Evolutionary conservation across 768 basidiomycete species (phyloP), one percentile per base, ranked within the genome.

Genomic region (Suillus sp.): DNA sequence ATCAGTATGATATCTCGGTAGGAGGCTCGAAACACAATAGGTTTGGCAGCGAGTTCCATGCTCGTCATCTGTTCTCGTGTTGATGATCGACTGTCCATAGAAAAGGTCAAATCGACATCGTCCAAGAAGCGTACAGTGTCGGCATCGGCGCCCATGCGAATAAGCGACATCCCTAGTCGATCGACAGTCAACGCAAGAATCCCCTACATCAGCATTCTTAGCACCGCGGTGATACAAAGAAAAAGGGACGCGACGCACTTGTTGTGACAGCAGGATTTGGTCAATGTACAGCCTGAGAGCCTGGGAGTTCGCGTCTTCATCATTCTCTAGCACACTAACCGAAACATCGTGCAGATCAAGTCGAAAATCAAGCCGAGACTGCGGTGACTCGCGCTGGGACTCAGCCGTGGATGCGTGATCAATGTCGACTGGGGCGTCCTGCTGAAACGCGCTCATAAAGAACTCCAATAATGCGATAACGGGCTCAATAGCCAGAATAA

Each of bases 1-100:
- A 99, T 98, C 66, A 99, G 84, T 67, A 86, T 86, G 73, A 99
- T 93, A 72, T 99, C 97, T 22, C 93, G 86, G 70, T 95, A 95
- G 0, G 96, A 98, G n/a, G 94, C 94, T 30, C 97, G 86, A 74
- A 99, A 90, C 60, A 98, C 84, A 67, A 99, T 84, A 2, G 95
- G 91, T 64, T 92, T 90, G 30, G 87, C 78, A 20, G 83, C 80
- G n/a, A 95, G 72, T 71, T 97, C 95, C 63, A 98, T 89, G 69
- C 82, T 93, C 11, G 90, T 90, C 79, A 88, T 89, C 66, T 90
- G 86, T 59, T 91, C 87, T 14, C 77, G 81, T n/a, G 85, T 82
- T 37, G 91, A 83, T 40, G 79, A 76, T n/a, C 92, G 88, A 65
- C 83, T 93, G 75, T 99, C 96, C 62, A 97, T 77, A 10, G 95